phyloP scores from a whole-genome alignment of 768 basidiomycete genomes.

The Naematelia encephala region DNA sequence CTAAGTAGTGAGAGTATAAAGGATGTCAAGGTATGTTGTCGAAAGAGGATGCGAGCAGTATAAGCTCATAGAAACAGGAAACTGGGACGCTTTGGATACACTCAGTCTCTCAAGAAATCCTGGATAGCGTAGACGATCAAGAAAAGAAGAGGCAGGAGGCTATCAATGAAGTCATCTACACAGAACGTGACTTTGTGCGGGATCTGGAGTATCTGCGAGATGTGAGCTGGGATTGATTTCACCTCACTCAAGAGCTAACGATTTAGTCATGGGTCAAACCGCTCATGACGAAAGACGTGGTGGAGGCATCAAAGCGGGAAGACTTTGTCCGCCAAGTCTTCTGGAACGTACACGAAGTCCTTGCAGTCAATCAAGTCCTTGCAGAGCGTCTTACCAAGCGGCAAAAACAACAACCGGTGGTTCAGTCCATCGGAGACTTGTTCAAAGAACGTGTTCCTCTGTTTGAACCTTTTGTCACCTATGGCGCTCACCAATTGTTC shows the following conservation, averaged over 20 bases:
- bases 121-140: conserved; percentile 81
- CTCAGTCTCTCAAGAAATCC: conserved; percentile 89
- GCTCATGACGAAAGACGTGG: conserved; percentile 66
- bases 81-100: conserved; percentile 92
- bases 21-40: conserved; percentile 64
- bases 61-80: conserved; percentile 53
- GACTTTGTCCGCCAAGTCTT: conserved; percentile 93
- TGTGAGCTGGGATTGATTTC: conserved; percentile 55
- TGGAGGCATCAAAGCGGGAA: conserved; percentile 69
- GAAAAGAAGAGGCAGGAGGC: conserved; percentile 97
- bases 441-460: conserved; percentile 78
- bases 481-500: conserved; percentile 93
- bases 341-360: conserved; percentile 95
- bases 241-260: conserved; percentile 5
- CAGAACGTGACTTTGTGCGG: conserved; percentile 94
- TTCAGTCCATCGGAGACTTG: conserved; percentile 87
- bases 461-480: conserved; percentile 89
- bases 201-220: conserved; percentile 98
- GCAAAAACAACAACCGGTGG: conserved; percentile 90
- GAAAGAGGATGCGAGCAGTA: background rate
- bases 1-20: conserved; percentile 75
- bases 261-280: conserved; percentile 82
- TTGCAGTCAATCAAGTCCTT: conserved; percentile 83
- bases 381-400: conserved; percentile 90
- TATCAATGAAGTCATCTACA: conserved; percentile 92